Evolutionary conservation across 139 green algal species (phyloP).

Genomic region (Chlamydomonas sp.): DNA sequence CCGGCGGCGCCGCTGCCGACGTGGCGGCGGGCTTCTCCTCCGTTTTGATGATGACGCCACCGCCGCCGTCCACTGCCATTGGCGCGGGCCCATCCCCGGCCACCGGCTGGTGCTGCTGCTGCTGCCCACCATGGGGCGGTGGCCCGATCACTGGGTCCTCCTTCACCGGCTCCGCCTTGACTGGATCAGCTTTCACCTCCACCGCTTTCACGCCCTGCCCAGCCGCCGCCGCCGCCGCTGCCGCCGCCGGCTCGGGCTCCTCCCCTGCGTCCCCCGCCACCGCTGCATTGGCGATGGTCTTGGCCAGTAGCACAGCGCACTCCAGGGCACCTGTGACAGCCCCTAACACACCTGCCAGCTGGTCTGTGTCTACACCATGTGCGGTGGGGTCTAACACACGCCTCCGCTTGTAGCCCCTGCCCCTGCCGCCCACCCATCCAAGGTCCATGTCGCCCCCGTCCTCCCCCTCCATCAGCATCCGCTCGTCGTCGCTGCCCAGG

Average conservation of each 20-base stretch:
- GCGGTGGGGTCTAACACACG: constrained; percentile 19
- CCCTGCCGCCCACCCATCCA: constrained; percentile 15
- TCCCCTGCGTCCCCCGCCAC: background rate
- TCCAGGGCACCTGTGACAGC: constrained; percentile 16
- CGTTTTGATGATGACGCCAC: background rate
- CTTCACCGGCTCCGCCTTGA: background rate
- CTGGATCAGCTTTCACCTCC: no score
- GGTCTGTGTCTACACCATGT: constrained; percentile 12
- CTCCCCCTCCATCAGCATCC: constrained; percentile 4
- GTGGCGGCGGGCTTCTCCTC: background rate
- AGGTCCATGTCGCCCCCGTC: constrained; percentile 5
- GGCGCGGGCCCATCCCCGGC: background rate
- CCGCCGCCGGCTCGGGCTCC: background rate
- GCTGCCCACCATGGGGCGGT: background rate
- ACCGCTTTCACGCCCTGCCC: background rate
- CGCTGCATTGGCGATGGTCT: constrained; percentile 7
- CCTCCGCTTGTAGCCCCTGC: constrained; percentile 10
- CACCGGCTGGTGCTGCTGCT: background rate
- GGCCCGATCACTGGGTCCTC: background rate
- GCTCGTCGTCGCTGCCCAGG: background rate
- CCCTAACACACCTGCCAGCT: background rate
- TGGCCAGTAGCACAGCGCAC: constrained; percentile 17
- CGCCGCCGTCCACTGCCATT: background rate
- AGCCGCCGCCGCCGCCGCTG: background rate
- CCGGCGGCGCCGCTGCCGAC: background rate